Conservation (phyloP, 495 filamentous ascomycete species). For the Barbatosphaeria neglecta region DNA sequence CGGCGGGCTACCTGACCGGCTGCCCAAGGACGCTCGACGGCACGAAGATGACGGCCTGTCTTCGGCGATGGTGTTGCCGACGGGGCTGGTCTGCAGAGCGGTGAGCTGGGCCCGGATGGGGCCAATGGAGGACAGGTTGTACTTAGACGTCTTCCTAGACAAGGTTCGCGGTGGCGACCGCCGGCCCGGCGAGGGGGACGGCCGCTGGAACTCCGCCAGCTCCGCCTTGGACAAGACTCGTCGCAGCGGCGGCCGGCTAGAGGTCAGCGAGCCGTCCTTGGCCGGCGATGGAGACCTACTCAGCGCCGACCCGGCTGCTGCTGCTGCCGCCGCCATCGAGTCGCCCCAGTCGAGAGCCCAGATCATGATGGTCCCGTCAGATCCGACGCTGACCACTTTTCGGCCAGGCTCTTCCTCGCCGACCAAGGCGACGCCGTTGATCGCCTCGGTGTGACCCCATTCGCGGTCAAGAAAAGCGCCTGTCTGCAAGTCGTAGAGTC, state of each 20-base stretch:
- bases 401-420: conserved; percentile 41
- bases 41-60: conserved; percentile 24
- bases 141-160: conserved; percentile 30
- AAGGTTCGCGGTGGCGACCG: conserved; percentile 52
- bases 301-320: too few species aligned
- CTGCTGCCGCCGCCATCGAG: conserved; percentile 12
- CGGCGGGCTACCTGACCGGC: conserved; percentile 32
- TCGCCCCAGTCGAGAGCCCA: conserved; percentile 51
- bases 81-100: conserved; percentile 16
- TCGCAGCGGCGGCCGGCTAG: conserved; percentile 53
- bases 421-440: conserved; percentile 70
- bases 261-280: conserved; percentile 38
- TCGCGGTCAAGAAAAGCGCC: conserved; percentile 73
- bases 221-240: conserved; percentile 67
- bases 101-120: conserved; percentile 21
- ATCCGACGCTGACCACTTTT: conserved; percentile 61
- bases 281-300: conserved; percentile 35
- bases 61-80: conserved; percentile 15
- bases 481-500: conserved; percentile 69
- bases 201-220: conserved; percentile 61
- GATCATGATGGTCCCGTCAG: conserved; percentile 79
- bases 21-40: conserved; percentile 25
- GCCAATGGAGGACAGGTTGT: conserved; percentile 18
- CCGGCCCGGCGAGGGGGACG: conserved; percentile 45
- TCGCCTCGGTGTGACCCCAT: conserved; percentile 87